A percentile compares a stretch with the other conserved stretches of the same genome.
Conservation (phyloP, 352 stramenopile species). For the Peronospora belbahrii region DNA sequence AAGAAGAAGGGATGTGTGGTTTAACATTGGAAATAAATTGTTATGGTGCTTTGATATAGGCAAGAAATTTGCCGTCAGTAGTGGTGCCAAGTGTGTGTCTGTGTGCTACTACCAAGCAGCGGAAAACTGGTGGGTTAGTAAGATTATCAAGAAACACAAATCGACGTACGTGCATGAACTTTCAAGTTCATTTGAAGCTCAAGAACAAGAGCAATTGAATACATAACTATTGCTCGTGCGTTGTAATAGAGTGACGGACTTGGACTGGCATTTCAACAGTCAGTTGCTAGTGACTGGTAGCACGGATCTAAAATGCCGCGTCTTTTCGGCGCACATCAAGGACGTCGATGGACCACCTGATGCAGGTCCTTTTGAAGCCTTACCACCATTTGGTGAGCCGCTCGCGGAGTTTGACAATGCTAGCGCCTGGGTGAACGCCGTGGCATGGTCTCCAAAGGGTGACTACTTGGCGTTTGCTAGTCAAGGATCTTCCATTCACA, state of each 20-base stretch:
- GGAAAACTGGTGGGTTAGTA: slow-evolving; percentile 94
- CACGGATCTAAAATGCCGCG: slow-evolving; percentile 90
- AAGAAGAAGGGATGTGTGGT: no score
- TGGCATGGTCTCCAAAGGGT: slow-evolving; percentile 88
- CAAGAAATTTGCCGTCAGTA: slow-evolving; percentile 91
- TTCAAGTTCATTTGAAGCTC: slow-evolving; percentile 4
- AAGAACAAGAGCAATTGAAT: neutral
- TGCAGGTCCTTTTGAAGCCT: slow-evolving; percentile 60
- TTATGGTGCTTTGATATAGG: slow-evolving; percentile 26
- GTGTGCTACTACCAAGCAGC: slow-evolving; percentile 89
- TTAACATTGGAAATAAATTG: neutral
- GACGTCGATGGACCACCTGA: slow-evolving; percentile 74
- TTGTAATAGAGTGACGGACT: slow-evolving; percentile 59
- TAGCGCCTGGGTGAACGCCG: slow-evolving; percentile 87
- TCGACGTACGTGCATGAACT: slow-evolving; percentile 72
- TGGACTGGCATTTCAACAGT: slow-evolving; percentile 91
- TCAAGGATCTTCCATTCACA: slow-evolving; percentile 88
- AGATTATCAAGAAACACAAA: slow-evolving; percentile 97
- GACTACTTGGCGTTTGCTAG: slow-evolving; percentile 83
- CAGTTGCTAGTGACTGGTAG: slow-evolving; percentile 88
- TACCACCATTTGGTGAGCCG: slow-evolving; percentile 75
- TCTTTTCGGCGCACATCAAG: slow-evolving; percentile 85
- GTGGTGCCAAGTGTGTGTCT: slow-evolving; percentile 89
- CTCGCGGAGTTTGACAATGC: slow-evolving; percentile 83
- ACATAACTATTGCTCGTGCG: neutral